These are phyloP conservation scores for Terfezia claveryi DNA, from an alignment of 495 filamentous ascomycete species.

Conservation along the genomic window DNA sequence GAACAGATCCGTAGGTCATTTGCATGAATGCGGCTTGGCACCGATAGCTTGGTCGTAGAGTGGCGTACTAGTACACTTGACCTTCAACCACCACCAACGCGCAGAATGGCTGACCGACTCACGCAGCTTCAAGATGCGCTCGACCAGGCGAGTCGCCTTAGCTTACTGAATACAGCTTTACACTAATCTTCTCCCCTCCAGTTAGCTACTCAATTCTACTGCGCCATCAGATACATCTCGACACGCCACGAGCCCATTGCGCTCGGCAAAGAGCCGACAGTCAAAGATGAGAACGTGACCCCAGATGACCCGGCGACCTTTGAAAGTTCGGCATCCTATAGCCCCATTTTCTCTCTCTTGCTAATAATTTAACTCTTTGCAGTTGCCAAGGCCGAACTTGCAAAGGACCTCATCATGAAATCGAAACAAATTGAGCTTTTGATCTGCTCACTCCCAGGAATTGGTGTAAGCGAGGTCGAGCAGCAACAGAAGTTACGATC, in stretches of 20 bases:
- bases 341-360: background rate
- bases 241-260: constrained; percentile 56
- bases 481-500: constrained; percentile 54
- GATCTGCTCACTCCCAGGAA: constrained; percentile 63
- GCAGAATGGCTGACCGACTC: constrained; percentile 64
- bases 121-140: constrained; percentile 90
- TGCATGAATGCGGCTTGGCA: no score
- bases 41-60: no score
- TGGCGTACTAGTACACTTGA: no score
- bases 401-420: constrained; percentile 67
- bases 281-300: constrained; percentile 29
- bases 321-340: background rate
- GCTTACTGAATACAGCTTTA: constrained; percentile 1
- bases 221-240: constrained; percentile 59
- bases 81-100: background rate
- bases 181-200: constrained; percentile 19
- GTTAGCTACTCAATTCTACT: constrained; percentile 80
- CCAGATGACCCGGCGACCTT: background rate
- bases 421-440: constrained; percentile 86
- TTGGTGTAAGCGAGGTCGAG: constrained; percentile 62
- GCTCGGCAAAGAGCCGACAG: constrained; percentile 35
- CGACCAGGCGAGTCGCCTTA: constrained; percentile 41
- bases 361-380: constrained; percentile 13
- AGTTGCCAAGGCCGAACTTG: constrained; percentile 54
- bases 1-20: no score